Percentiles rank a stretch among this genome's conserved stretches.
Conservation (phyloP, 2,329 filamentous ascomycete species). For the Fusarium sp. region DNA sequence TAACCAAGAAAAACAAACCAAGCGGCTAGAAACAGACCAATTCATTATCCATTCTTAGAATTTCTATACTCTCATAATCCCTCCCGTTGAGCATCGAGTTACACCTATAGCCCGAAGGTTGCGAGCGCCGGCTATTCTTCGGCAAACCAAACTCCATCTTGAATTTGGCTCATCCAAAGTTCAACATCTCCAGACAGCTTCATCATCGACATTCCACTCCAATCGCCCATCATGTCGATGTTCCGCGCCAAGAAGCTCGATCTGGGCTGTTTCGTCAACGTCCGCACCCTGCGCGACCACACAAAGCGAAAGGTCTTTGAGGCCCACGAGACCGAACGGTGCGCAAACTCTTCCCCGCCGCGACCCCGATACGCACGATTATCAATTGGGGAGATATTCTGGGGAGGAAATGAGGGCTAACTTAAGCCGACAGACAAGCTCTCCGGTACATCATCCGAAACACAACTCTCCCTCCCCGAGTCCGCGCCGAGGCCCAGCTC, state of each 20-base stretch:
- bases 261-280: slow-evolving; percentile 87
- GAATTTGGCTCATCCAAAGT: slow-evolving; percentile 21
- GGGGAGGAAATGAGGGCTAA: slow-evolving; percentile 10
- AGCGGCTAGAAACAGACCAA: rapidly evolving
- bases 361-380: neutral
- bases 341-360: slow-evolving; percentile 47
- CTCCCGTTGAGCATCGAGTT: neutral
- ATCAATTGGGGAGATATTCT: too few species aligned
- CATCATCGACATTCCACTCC: slow-evolving; percentile 25
- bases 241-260: slow-evolving; percentile 93
- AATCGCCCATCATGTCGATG: slow-evolving; percentile 74
- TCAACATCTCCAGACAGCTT: slow-evolving; percentile 29
- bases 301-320: slow-evolving; percentile 95
- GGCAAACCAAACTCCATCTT: slow-evolving; percentile 20
- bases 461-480: slow-evolving; percentile 82
- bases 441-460: slow-evolving; percentile 95
- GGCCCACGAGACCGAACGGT: slow-evolving; percentile 90
- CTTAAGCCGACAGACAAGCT: slow-evolving; percentile 75
- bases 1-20: rapidly evolving
- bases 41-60: neutral
- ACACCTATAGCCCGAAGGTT: neutral
- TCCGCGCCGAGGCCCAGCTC: slow-evolving; percentile 91
- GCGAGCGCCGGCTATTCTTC: slow-evolving; percentile 7
- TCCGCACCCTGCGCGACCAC: slow-evolving; percentile 90
- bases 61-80: neutral